phyloP scores from a whole-genome alignment of 768 basidiomycete genomes.

The Asterophora lycoperdoides region DNA sequence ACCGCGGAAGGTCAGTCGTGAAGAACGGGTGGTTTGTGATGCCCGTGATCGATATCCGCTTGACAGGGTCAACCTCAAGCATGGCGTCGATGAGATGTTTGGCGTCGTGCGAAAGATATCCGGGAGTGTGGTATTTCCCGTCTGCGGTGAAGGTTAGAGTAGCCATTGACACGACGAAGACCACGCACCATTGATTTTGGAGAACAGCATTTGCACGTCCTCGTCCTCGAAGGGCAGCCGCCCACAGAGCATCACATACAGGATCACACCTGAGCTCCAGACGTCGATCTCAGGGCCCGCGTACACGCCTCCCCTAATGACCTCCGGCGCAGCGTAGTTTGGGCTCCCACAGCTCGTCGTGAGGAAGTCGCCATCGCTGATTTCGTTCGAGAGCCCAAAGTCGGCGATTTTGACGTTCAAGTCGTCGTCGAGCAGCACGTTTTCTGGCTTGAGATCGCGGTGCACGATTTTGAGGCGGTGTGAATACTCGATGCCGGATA shows the following conservation, averaged over 20 bases:
- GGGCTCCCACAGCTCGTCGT: conserved; percentile 98
- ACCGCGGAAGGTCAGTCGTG: conserved; percentile 77
- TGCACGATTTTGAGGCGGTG: conserved; percentile 97
- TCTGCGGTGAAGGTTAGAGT: conserved; percentile 41
- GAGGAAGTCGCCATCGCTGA: conserved; percentile 94
- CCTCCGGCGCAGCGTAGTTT: conserved; percentile 98
- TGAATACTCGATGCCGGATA: conserved; percentile 95
- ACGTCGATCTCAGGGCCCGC: conserved; percentile 98
- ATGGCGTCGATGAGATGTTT: conserved; percentile 77
- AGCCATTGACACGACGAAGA: not conserved
- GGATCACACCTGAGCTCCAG: conserved; percentile 98
- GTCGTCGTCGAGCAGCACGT: conserved; percentile 81
- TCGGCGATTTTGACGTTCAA: conserved; percentile 98
- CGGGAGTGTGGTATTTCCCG: conserved; percentile 82
- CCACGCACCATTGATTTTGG: conserved; percentile 82
- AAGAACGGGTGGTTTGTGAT: conserved; percentile 92
- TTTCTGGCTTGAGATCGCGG: conserved; percentile 97
- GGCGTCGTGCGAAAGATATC: conserved; percentile 76
- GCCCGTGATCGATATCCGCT: conserved; percentile 89
- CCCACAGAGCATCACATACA: conserved; percentile 97
- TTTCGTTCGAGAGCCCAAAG: conserved; percentile 94
- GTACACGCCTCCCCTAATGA: conserved; percentile 92
- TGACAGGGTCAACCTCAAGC: conserved; percentile 92
- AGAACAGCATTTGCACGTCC: conserved; percentile 87
- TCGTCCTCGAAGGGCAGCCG: conserved; percentile 97